Percentiles rank a stretch among this genome's conserved stretches.
These are phyloP conservation scores for Ustilago cynodontis DNA, from an alignment of 1,284 basidiomycete genomes.

Conservation along the genomic window DNA sequence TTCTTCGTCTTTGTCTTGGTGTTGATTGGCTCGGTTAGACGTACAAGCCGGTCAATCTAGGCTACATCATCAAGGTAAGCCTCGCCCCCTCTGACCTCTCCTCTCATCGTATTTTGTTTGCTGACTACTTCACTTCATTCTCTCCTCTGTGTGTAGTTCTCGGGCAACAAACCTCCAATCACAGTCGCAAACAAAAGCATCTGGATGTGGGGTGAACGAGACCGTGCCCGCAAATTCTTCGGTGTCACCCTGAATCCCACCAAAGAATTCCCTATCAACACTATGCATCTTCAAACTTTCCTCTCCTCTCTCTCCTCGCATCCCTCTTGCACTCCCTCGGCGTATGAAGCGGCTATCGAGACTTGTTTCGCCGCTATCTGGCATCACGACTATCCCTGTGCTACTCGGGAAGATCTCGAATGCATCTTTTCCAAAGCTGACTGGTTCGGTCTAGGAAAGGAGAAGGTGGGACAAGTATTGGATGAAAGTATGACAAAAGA, in stretches of 20 bases:
- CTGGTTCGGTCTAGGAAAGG: slow-evolving; percentile 19
- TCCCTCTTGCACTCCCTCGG: slow-evolving; percentile 1
- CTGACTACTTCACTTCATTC: too few species aligned
- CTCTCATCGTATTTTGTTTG: neutral
- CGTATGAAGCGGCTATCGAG: slow-evolving; percentile 36
- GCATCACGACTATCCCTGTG: slow-evolving; percentile 40
- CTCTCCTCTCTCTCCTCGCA: slow-evolving; percentile 32
- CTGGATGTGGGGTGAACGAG: slow-evolving; percentile 58
- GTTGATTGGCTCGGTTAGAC: too few species aligned
- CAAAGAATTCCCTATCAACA: slow-evolving; percentile 62
- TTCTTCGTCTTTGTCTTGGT: too few species aligned
- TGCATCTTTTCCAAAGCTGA: slow-evolving; percentile 26
- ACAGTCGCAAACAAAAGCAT: slow-evolving; percentile 62
- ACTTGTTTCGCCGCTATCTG: slow-evolving; percentile 57
- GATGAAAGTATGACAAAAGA: slow-evolving; percentile 27
- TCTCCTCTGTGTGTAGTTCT: slow-evolving; percentile 20
- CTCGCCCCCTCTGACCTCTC: neutral
- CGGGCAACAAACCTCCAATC: slow-evolving; percentile 66
- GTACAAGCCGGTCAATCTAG: slow-evolving; percentile 58
- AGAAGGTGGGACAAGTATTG: slow-evolving; percentile 19
- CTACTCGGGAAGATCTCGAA: slow-evolving; percentile 43
- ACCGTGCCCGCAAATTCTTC: slow-evolving; percentile 52
- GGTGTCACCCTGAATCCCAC: slow-evolving; percentile 58
- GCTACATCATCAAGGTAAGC: slow-evolving; percentile 65
- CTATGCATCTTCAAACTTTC: slow-evolving; percentile 52